Conservation (phyloP, 1,284 basidiomycete genomes). For the Puccinia coronata region DNA sequence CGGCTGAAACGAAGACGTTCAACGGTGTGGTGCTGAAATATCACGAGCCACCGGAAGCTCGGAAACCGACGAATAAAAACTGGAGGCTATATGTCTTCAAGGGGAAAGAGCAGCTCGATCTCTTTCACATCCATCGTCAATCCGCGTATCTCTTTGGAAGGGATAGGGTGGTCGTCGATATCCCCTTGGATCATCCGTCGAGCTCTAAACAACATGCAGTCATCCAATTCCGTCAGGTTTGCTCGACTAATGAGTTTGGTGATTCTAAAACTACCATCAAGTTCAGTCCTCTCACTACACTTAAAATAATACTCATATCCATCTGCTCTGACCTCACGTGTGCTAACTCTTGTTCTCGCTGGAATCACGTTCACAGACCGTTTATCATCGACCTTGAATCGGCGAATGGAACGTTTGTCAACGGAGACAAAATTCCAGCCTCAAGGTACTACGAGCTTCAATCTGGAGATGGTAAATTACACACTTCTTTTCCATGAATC, state of each 20-base stretch:
- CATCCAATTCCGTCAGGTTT: conserved; percentile 85
- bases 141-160: conserved; percentile 91
- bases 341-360: background rate
- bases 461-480: conserved; percentile 74
- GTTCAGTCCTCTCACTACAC: conserved; percentile 62
- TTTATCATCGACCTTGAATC: conserved; percentile 96
- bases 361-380: conserved; percentile 65
- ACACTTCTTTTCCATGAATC: background rate
- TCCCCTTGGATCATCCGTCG: conserved; percentile 89
- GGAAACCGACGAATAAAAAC: conserved; percentile 74
- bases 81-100: conserved; percentile 99
- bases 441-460: conserved; percentile 89
- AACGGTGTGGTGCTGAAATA: conserved; percentile 91
- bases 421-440: conserved; percentile 77
- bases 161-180: conserved; percentile 83
- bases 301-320: background rate
- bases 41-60: conserved; percentile 95
- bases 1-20: conserved; percentile 89
- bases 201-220: conserved; percentile 98
- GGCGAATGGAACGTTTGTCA: conserved; percentile 91
- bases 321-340: background rate
- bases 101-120: conserved; percentile 85
- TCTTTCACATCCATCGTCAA: conserved; percentile 86
- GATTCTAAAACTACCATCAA: conserved; percentile 73
- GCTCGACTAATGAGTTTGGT: conserved; percentile 85